Evolutionary conservation across 2,329 filamentous ascomycete species (phyloP).

Genomic region (Fusarium globosum): DNA sequence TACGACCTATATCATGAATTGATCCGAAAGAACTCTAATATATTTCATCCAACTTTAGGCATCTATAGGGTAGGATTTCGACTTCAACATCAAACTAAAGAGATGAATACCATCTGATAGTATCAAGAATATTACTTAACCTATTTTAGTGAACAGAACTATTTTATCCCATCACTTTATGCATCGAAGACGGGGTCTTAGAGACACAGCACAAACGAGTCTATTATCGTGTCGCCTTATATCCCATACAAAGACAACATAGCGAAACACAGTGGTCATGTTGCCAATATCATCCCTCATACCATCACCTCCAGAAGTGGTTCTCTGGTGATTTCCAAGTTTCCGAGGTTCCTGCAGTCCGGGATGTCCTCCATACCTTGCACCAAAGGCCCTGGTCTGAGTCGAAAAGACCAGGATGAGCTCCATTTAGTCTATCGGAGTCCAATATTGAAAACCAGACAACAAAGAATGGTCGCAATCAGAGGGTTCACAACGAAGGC

Average conservation of each 20-base stretch:
- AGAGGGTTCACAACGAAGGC: neutral
- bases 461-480: neutral
- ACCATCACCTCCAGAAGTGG: too few species aligned
- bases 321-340: too few species aligned
- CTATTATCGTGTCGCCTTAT: fast-evolving
- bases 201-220: neutral
- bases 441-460: neutral
- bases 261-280: too few species aligned
- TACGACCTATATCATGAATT: neutral
- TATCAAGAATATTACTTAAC: neutral
- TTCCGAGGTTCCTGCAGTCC: too few species aligned
- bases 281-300: too few species aligned
- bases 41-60: too few species aligned
- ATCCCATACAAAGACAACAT: too few species aligned
- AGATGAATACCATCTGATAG: neutral
- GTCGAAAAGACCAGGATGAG: neutral
- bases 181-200: fast-evolving
- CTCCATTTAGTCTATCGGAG: neutral
- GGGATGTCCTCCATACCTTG: neutral
- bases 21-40: neutral
- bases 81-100: too few species aligned
- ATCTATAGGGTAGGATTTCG: fast-evolving
- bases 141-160: too few species aligned
- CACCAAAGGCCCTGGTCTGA: neutral
- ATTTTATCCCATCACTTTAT: fast-evolving